phyloP scores from a whole-genome alignment of 768 basidiomycete genomes.

The Auricularia sp. region DNA sequence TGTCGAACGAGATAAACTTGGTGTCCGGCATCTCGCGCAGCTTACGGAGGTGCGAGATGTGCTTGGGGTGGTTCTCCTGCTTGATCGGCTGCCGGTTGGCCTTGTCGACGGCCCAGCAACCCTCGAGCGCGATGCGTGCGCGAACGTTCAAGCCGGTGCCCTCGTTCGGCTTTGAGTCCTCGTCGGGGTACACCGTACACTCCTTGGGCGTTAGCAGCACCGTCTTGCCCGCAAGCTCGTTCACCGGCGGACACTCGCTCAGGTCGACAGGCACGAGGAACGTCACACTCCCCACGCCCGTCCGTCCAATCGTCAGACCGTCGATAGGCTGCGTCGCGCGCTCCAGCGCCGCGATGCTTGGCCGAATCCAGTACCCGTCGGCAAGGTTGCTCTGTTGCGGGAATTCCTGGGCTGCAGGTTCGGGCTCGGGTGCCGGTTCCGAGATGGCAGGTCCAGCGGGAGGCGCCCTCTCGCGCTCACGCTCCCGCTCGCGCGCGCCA shows the following conservation, averaged over 20 bases:
- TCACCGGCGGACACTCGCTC: slow-evolving; percentile 69
- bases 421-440: slow-evolving; percentile 21
- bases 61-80: slow-evolving; percentile 59
- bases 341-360: slow-evolving; percentile 60
- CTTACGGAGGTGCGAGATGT: slow-evolving; percentile 66
- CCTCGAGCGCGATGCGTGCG: slow-evolving; percentile 63
- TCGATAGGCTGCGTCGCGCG: slow-evolving; percentile 61
- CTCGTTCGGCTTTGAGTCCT: slow-evolving; percentile 73
- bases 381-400: slow-evolving; percentile 32
- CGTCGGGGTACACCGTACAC: slow-evolving; percentile 88
- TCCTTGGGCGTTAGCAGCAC: slow-evolving; percentile 87
- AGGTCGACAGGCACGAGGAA: slow-evolving; percentile 74
- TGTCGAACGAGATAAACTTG: slow-evolving; percentile 70
- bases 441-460: neutral
- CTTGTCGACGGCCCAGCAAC: slow-evolving; percentile 87
- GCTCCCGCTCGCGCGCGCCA: slow-evolving; percentile 47
- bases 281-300: slow-evolving; percentile 80
- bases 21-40: slow-evolving; percentile 81
- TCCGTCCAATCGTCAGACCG: slow-evolving; percentile 79
- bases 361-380: slow-evolving; percentile 87
- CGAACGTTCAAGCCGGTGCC: slow-evolving; percentile 86
- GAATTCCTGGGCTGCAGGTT: neutral
- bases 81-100: slow-evolving; percentile 84
- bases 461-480: slow-evolving; percentile 32
- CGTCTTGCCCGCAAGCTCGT: slow-evolving; percentile 74